Conservation (phyloP, 177 flowering plant species). For the Vitis hybrid region DNA sequence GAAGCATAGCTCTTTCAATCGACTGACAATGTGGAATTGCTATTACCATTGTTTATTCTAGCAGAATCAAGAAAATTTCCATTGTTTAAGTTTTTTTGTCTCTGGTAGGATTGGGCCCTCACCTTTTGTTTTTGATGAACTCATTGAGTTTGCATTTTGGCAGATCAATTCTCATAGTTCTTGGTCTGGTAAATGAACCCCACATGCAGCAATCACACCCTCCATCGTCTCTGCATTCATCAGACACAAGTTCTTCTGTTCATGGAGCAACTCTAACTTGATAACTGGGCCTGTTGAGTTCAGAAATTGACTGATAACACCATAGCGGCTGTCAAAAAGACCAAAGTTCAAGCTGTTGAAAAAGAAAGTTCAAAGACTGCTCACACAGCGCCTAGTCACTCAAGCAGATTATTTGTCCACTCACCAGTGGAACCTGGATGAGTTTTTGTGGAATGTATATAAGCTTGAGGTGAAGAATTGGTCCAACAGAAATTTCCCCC, state of each 20-base stretch:
- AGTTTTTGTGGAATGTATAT: no score
- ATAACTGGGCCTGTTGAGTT: background rate
- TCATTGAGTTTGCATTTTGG: conserved; percentile 6
- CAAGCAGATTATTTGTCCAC: background rate
- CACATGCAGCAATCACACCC: conserved; percentile 38
- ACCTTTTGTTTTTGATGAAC: background rate
- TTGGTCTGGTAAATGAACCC: conserved; percentile 64
- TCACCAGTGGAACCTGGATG: no score
- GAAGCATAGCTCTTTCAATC: no score
- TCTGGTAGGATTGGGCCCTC: background rate
- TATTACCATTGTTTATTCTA: no score
- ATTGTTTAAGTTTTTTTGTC: background rate
- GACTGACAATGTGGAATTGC: no score
- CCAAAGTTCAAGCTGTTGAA: background rate
- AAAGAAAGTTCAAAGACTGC: background rate
- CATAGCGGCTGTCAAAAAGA: background rate
- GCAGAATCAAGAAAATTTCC: no score
- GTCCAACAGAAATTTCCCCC: no score
- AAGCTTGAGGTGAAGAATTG: no score
- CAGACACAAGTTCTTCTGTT: conserved; percentile 61
- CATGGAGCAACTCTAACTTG: conserved; percentile 61
- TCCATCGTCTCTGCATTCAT: conserved; percentile 40
- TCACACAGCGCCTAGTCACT: background rate
- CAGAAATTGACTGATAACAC: conserved; percentile 1
- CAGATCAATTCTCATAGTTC: conserved; percentile 61